Evolutionary conservation across 345 rosid species (phyloP), one percentile per base, ranked within the genome.

Genomic region (Mercurialis annua): DNA sequence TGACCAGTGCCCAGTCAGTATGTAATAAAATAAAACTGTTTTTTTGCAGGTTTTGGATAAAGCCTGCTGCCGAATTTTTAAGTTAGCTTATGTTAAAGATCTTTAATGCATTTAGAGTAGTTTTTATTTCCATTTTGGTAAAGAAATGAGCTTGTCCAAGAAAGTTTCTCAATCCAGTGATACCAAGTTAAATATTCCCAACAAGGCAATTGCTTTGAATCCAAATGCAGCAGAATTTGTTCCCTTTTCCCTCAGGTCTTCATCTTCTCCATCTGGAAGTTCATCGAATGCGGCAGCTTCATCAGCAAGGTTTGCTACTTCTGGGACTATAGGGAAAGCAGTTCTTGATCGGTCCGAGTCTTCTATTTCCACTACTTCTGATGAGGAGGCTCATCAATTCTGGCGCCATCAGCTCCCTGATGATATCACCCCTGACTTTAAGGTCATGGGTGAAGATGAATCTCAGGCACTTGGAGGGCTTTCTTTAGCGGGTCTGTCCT

Each of bases 361-460:
- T 49, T 82, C 93, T 40, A 66, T 75, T 33, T 91, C 97, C 8
- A 87, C 86, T 79, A 82, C 84, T 26, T 89, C 99, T 20, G 99
- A 94, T 73, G 99, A 94, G 2, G 99, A 94, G 75, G 93, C 89
- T 20, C 92, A 84, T 62, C 97, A 88, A 68, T 92, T 77, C 77
- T 92, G 96, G 98, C 87, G 87, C 62, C 92, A 74, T 79, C 97
- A 95, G 78, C 96, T 95, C 52, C 98, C 99, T 18, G 98, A 92
- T 70, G 97, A 92, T 73, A 86, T 92, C 61, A 95, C 99, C 44
- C 99, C 98, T 10, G 98, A 94, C 66, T 94, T 94, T 68, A 86
- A 86, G 81, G 82, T 89, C 55, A 77, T 84, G 83, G 79, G 80
- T 48, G 95, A 94, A 69, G 97, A 87, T 70, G 90, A 83, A 46